Evolutionary conservation across 2,329 filamentous ascomycete genomes (phyloP).

Genomic region (Aspergillus eucalypticola): DNA sequence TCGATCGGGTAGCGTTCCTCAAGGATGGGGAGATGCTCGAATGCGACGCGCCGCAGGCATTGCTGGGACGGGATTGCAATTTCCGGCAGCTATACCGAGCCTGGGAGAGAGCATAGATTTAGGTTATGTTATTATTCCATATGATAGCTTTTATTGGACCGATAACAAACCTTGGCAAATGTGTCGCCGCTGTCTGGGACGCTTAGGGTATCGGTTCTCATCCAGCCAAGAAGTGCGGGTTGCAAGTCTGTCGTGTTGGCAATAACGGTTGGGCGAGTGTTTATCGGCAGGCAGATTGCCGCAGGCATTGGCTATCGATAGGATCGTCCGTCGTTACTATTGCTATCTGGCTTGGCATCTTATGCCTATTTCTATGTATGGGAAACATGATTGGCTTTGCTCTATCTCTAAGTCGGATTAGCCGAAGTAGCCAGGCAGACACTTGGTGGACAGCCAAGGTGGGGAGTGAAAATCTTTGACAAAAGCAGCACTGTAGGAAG

Average conservation of each 20-base stretch:
- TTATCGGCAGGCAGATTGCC: too few species aligned
- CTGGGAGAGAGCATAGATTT: neutral
- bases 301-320: too few species aligned
- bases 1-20: conserved; percentile 30
- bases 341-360: neutral
- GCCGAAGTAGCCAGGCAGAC: too few species aligned
- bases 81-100: neutral
- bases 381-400: neutral
- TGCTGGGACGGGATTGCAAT: conserved; percentile 1
- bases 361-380: neutral
- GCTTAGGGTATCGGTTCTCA: too few species aligned
- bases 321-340: too few species aligned
- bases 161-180: too few species aligned
- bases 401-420: neutral
- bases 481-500: neutral
- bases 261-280: too few species aligned
- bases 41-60: conserved; percentile 3
- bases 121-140: neutral
- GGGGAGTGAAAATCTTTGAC: neutral
- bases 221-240: too few species aligned
- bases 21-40: conserved; percentile 25
- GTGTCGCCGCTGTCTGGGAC: too few species aligned
- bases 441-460: neutral
- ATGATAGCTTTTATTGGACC: neutral
- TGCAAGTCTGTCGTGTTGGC: too few species aligned